Evolutionary conservation across 1,139 yeast genomes (phyloP), one percentile per base, ranked within the genome.

Genomic region (Meyerozyma athensensis): DNA sequence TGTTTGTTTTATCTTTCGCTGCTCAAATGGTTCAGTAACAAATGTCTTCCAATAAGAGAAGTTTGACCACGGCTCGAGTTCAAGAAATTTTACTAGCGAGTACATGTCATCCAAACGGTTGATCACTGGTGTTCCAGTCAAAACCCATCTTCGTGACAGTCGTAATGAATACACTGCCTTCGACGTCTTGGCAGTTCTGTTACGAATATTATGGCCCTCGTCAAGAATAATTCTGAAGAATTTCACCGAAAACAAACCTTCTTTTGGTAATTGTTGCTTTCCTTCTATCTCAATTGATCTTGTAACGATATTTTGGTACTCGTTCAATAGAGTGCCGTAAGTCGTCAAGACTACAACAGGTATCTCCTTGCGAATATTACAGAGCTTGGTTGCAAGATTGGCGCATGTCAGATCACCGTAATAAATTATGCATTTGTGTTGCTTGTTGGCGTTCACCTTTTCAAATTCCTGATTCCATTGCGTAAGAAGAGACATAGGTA

Each of bases 101-200:
- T 75, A 92, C 36, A 92, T 62, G 58, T 92, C 98, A 55, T 92
- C 96, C 7, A 92, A 67, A 43, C 90, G 65, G 58, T 92, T 92
- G 36, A 90, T 85, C 35, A 92, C 86, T 0, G 98, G 97, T 0
- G 98, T 92, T 10, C 98, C 98, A 0, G 97, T 89, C 33, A 92
- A 64, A 2, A 84, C 73, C 98, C 98, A 92, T 45, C 78, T 79
- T 36, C 95, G 68, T 31, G 71, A 69, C 52, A 86, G 79, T 10
- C 64, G 54, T 17, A 92, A 55, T 28, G 77, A 83, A 56, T 77
- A 79, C 8, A 90, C 74, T 0, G 97, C 86, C 49, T 81, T 82
- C 0, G 97, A 81, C 0, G 96, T 84, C 44, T 82, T 82, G 1
- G 96, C 83, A 35, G 74, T 66, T 49, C 94, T 69, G 55, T 90